Percentiles rank a stretch among this genome's conserved stretches.
These are phyloP conservation scores for Apium graveolens DNA, from an alignment of 129 eudicot genomes.

Conservation along the genomic window DNA sequence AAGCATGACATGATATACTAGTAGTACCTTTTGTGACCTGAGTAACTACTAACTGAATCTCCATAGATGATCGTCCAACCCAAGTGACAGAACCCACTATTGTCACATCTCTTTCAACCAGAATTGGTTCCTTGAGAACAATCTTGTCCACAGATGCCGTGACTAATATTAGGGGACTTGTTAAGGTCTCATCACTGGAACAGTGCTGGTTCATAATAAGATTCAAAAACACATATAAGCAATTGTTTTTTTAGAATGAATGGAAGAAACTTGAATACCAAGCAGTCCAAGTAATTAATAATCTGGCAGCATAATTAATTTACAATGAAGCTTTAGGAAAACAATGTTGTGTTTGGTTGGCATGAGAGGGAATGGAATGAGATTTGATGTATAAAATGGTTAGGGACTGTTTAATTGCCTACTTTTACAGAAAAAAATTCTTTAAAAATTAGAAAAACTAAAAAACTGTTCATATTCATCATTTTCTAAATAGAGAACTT, in stretches of 20 bases:
- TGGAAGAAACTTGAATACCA: neutral
- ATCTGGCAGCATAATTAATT: neutral
- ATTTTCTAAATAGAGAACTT: no score
- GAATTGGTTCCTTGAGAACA: constrained; percentile 75
- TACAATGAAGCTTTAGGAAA: no score
- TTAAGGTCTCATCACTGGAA: constrained; percentile 48
- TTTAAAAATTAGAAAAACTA: no score
- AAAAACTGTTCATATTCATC: no score
- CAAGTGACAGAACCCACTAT: constrained; percentile 85
- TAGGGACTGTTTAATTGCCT: no score
- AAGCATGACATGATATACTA: neutral
- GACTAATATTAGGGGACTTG: constrained; percentile 63
- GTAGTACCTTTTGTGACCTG: constrained; percentile 48
- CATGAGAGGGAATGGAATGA: no score
- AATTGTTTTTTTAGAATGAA: neutral
- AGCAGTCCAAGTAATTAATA: neutral
- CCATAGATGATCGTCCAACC: constrained; percentile 97
- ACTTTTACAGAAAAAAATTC: no score
- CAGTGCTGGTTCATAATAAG: constrained; percentile 54
- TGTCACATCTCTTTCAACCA: constrained; percentile 54
- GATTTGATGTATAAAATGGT: no score
- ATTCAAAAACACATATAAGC: neutral
- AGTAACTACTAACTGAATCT: constrained; percentile 78
- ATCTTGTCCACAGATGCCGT: constrained; percentile 96
- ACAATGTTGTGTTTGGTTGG: no score